A percentile compares a stretch with the other conserved stretches of the same genome.
Conservation (phyloP, 495 filamentous ascomycete species). For the Margaritispora aquatica region DNA sequence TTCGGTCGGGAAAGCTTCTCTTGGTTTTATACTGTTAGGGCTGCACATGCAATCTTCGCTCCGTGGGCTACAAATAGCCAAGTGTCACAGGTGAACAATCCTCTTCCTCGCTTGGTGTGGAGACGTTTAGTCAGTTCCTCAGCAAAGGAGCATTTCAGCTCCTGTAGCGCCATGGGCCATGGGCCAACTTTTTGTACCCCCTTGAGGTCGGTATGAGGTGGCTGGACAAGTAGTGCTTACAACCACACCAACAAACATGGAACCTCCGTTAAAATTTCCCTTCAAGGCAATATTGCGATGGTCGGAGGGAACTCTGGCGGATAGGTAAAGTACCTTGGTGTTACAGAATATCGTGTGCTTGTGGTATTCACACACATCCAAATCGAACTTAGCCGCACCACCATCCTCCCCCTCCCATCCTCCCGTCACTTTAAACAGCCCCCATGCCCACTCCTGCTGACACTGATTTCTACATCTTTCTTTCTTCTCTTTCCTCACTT, state of each 20-base stretch:
- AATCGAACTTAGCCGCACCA: neutral
- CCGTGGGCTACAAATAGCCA: neutral
- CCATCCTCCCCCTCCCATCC: too few species aligned
- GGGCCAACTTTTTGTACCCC: too few species aligned
- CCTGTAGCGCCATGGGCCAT: too few species aligned
- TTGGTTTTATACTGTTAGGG: neutral
- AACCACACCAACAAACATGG: neutral
- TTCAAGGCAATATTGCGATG: neutral
- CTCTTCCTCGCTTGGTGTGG: too few species aligned
- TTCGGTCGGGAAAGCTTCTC: neutral
- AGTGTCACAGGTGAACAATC: too few species aligned
- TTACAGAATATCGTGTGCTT: neutral
- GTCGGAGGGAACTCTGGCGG: too few species aligned
- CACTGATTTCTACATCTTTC: slow-evolving; percentile 7
- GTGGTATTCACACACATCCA: neutral
- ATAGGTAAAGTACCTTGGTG: neutral
- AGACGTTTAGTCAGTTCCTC: too few species aligned
- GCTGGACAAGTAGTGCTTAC: slow-evolving; percentile 6
- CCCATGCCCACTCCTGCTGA: slow-evolving; percentile 23
- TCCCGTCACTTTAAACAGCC: slow-evolving; percentile 13
- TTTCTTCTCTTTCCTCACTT: neutral
- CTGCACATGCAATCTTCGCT: neutral
- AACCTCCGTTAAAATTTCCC: neutral
- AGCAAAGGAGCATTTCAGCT: neutral
- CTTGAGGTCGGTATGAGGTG: too few species aligned